A percentile compares a stretch with the other conserved stretches of the same genome.
These are phyloP conservation scores for Rhodomyrtus tomentosa DNA, from an alignment of 345 rosid genomes.

Conservation along the genomic window DNA sequence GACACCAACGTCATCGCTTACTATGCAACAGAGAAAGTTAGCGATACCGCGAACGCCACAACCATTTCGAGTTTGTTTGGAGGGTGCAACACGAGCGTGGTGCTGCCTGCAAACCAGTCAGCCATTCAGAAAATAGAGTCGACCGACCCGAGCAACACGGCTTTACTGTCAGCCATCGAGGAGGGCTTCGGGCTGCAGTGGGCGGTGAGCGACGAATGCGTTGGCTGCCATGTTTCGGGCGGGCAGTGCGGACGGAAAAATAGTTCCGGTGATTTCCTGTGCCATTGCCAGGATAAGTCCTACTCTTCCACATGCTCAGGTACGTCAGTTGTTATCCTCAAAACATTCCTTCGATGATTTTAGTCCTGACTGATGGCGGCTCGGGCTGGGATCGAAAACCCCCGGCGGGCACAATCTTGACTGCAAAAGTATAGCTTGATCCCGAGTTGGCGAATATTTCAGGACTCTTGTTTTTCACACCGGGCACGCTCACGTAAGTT, in stretches of 20 bases:
- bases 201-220: neutral
- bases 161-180: neutral
- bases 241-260: neutral
- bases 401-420: too few relatives aligned
- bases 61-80: rapidly evolving
- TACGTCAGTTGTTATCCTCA: neutral
- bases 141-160: rapidly evolving
- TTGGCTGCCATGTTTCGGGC: neutral
- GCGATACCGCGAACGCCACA: rapidly evolving
- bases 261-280: neutral
- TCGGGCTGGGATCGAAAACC: neutral
- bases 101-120: neutral
- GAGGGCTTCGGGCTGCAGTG: neutral
- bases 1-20: rapidly evolving
- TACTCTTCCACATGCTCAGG: neutral
- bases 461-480: too few relatives aligned
- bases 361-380: neutral
- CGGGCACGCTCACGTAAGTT: too few relatives aligned
- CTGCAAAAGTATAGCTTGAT: too few relatives aligned
- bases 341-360: neutral
- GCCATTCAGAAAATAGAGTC: neutral
- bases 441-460: too few relatives aligned
- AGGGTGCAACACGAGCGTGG: rapidly evolving
- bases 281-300: neutral
- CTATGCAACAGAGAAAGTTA: neutral